Base-by-base conservation (phyloP, 1,139 yeast genomes). In the Yamadazyma friedrichii region DNA sequence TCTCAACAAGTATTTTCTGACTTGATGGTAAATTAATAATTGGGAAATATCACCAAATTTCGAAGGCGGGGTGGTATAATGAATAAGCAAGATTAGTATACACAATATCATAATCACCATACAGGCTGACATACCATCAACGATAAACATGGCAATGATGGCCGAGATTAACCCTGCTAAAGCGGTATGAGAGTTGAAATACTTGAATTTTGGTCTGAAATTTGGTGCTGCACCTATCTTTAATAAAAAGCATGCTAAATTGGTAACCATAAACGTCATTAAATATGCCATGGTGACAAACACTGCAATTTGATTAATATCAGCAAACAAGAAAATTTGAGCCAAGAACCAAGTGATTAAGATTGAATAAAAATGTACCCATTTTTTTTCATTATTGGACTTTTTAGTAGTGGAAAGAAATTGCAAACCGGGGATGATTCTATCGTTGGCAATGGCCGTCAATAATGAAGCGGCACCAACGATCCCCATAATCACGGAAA, bases 41-140 rank as follows among this genome's bases (percentile, higher is more conserved):
- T 93, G 98, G 2, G 98, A 89, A 22, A 93, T 96, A 64, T 93
- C 98, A 27, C 98, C 98, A 88, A 96, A 93, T 30, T 89, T 85
- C 59, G 88, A 89, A 4, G 98, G 97, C 2, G 97, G 96, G 2
- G 96, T 85, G 43, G 82, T 75, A 55, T 89, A 88, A 60, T 93
- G 98, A 47, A 93, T 93, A 43, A 85, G 61, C 41, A 88, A 58
- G 51, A 93, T 86, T 36, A 93, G 64, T 20, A 82, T 66, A 38
- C 80, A 62, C 53, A 89, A 70, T 42, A 84, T 78, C 6, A 83
- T 65, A 33, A 89, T 78, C 40, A 91, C 84, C 22, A 84, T 70
- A 1, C 88, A 72, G 0, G 98, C 98, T 2, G 95, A 85, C 17
- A 84, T 56, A 27, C 96, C 95, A 64, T 93, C 98, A 3, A 94